Base-by-base conservation (phyloP, 441 rosid species). In the Adansonia grandidieri region DNA sequence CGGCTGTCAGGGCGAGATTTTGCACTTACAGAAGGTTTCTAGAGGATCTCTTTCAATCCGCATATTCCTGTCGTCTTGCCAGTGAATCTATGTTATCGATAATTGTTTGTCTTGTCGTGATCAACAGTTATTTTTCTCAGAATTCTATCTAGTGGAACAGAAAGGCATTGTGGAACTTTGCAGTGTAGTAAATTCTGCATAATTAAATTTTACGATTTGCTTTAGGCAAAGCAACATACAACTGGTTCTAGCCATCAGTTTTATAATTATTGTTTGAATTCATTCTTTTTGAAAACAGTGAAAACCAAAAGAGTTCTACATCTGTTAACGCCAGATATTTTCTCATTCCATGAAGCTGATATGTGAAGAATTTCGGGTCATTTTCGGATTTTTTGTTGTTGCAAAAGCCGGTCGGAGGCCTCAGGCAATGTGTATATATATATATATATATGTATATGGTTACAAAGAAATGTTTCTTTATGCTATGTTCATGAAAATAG, bases 1-100 rank as follows among this genome's bases (percentile, higher is more conserved):
- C 89, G 97, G 78, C 80, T 95, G 78, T 78, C 84, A n/a, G 93
- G 91, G 81, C 89, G 92, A 71, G 96, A 89, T 75, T 90, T 79
- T 89, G 90, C 96, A 62, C 87, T 95, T 56, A 90, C 93, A 2
- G 92, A 90, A 83, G 97, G 98, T 71, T 89, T 90, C 82, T 90
- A 80, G 4, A 56, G 24, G 20, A 54, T 62, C 54, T 51, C 22
- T 44, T 66, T 57, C 28, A 2, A 53, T 54, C 24, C 2, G 22
- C 3, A 61, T 65, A 44, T 44, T 51, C 42, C 50, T 62, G 17
- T 47, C 14, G 19, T 9, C n/a, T 9, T 60, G 44, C 15, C 5
- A 14, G 20, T 6, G 11, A 63, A 32, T 9, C 32, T 63, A 14
- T 14, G 68, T 5, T 8, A 9, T 7, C 67, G 17, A 32, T 28